Evolutionary conservation across 768 basidiomycete species (phyloP), one percentile per base, ranked within the genome.

Genomic region (Cystobasidium ongulense): DNA sequence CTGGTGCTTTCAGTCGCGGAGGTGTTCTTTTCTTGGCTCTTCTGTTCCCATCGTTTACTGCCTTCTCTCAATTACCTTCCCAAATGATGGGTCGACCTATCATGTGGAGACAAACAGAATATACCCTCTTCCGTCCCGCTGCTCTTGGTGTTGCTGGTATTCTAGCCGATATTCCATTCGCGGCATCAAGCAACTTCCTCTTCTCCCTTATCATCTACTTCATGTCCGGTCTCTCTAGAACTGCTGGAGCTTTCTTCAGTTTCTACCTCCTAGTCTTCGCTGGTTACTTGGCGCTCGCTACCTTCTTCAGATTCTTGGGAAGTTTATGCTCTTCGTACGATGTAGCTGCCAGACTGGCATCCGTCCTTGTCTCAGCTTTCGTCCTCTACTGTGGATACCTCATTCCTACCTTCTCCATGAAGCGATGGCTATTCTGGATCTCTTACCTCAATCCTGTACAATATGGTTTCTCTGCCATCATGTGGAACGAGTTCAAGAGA

Each of bases 1-100:
- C 85, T 50, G 92, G 92, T 36, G 90, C 88, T 0, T 96, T 96
- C 82, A 92, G 91, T 29, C 87, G 92, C 75, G 91, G 90, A 57
- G 85, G 89, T 81, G 86, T 92, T 35, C 85, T 94, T 65, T 92
- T 93, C 80, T 80, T 84, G 68, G 81, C 81, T 75, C 80, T 82
- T 63, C 79, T 68, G 77, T 77, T 78, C 76, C 77, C 77, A 71
- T 86, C 86, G 79, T 82, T 90, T 66, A 87, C 90, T 77, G 88
- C 88, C 0, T 82, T 82, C 79, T 81, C 80, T 35, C 82, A 83
- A 76, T 78, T 73, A 76, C 82, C 78, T 1, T 82, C 84, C 61
- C 88, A 90, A 81, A 90, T 92, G 89, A 76, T 88, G 59, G 90
- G 91, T 50, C 86, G 91, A 3, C 88, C 90, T 0, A 89, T 84